These are phyloP conservation scores for Hansenula anomala DNA, from an alignment of 1,139 yeast genomes.

Conservation along the genomic window DNA sequence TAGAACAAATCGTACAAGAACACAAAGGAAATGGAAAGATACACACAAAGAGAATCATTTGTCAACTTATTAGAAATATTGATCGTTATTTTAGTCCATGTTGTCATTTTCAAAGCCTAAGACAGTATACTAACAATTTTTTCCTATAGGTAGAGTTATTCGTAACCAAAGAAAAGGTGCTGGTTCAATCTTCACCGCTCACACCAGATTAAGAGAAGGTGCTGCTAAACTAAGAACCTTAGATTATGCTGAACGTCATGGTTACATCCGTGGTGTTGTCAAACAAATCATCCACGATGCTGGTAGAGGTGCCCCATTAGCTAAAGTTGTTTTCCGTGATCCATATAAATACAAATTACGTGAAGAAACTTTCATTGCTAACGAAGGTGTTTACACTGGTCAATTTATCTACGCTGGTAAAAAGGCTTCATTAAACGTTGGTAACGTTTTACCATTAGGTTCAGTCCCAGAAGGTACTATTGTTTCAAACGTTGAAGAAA, in stretches of 20 bases:
- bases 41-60: no score
- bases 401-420: constrained; percentile 99
- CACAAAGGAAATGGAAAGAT: no score
- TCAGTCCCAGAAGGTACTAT: constrained; percentile 99
- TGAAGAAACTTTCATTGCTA: constrained; percentile 98
- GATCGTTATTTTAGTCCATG: no score
- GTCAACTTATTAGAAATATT: no score
- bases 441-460: constrained; percentile 96
- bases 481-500: constrained; percentile 97
- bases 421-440: constrained; percentile 95
- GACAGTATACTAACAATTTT: constrained; percentile 18
- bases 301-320: constrained; percentile 99
- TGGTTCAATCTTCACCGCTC: constrained; percentile 99
- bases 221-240: constrained; percentile 99
- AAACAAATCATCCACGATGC: constrained; percentile 99
- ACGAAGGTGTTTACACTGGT: constrained; percentile 99
- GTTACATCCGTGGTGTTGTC: constrained; percentile 98
- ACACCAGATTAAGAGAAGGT: constrained; percentile 99
- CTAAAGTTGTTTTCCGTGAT: constrained; percentile 98
- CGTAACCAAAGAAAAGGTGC: constrained; percentile 99
- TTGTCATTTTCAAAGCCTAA: no score
- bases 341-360: constrained; percentile 98
- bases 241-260: constrained; percentile 99
- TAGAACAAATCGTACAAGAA: no score
- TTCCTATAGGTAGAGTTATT: constrained; percentile 94